Conservation (phyloP, 2,329 filamentous ascomycete species). For the Fusarium acutatum region DNA sequence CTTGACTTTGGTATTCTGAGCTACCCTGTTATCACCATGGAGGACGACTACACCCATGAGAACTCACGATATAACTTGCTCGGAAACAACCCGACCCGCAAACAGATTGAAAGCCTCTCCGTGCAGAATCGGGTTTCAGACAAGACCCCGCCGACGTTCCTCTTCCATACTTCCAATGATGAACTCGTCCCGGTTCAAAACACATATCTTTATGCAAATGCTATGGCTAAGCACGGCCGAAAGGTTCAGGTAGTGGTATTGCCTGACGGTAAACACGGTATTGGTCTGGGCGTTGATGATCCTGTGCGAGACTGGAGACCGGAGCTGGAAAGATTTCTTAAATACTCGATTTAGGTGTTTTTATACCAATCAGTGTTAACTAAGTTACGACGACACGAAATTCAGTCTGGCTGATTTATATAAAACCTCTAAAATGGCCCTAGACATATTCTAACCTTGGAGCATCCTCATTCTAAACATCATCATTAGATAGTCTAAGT, state of each 20-base stretch:
- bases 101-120: slow-evolving; percentile 15
- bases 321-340: slow-evolving; percentile 22
- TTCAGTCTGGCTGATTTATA: neutral
- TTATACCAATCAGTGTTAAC: neutral
- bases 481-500: neutral
- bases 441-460: neutral
- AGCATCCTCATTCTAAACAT: neutral
- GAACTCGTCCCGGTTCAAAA: slow-evolving; percentile 23
- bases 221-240: slow-evolving; percentile 16
- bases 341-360: slow-evolving; percentile 18
- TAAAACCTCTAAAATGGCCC: neutral
- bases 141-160: slow-evolving; percentile 16
- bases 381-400: rapidly evolving
- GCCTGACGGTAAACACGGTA: slow-evolving; percentile 18
- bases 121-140: slow-evolving; percentile 19
- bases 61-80: slow-evolving; percentile 25
- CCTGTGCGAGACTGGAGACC: slow-evolving; percentile 26
- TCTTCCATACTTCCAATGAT: slow-evolving; percentile 31
- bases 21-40: slow-evolving; percentile 25
- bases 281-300: slow-evolving; percentile 21
- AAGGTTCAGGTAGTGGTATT: slow-evolving; percentile 12
- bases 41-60: slow-evolving; percentile 18
- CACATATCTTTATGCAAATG: slow-evolving; percentile 15
- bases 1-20: slow-evolving; percentile 30
- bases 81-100: neutral